Base-by-base conservation (phyloP, 306 rosid genomes). In the Pyrus bretschneideri region DNA sequence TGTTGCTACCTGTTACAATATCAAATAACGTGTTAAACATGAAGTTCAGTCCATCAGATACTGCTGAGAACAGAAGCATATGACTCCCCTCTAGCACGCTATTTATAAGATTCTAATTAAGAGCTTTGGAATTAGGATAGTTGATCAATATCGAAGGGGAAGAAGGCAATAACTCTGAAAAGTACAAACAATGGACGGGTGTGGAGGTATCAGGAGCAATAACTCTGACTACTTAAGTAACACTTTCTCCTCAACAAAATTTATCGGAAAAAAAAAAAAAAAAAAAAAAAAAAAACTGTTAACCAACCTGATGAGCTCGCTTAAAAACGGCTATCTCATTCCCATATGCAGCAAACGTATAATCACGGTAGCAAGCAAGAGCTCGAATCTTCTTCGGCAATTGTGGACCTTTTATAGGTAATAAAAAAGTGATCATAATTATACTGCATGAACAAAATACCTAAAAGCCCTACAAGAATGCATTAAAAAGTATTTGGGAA, bases 361-460 rank as follows among this genome's bases (percentile, higher is more conserved):
- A 88, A 6, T 95, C 96, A 0, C 97, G 89, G 69, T 86, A 88
- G 6, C 96, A 89, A 82, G 97, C 97, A 77, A 95, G 97, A 63
- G 97, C 97, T 42, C 86, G 74, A 70, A 95, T 92, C 85, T 92
- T 95, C 85, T 92, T 89, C 1, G 93, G 97, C 71, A 95, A 76
- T 81, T 88, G 93, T 67, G 97, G 97, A 79, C 92, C 97, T 93
- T 49, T 77, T 69, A 82, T 31, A 63, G 10, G 78, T 61, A 7
- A 25, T 61, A 63, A 31, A 54, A 25, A 2, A 61, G 4, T 42
- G 21, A 31, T 68, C 18, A 46, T 58, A 4, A 62, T 4, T 5
- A 71, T 18, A 15, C 15, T 6, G 21, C 25, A 44, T 10, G 30
- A 54, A 4, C 3, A 69, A 60, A 27, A 42, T n/a, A n/a, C 13